Percentiles rank a stretch among this genome's conserved stretches.
Conservation (phyloP, 805 yeast genomes). For the Candida taoyuanica region DNA sequence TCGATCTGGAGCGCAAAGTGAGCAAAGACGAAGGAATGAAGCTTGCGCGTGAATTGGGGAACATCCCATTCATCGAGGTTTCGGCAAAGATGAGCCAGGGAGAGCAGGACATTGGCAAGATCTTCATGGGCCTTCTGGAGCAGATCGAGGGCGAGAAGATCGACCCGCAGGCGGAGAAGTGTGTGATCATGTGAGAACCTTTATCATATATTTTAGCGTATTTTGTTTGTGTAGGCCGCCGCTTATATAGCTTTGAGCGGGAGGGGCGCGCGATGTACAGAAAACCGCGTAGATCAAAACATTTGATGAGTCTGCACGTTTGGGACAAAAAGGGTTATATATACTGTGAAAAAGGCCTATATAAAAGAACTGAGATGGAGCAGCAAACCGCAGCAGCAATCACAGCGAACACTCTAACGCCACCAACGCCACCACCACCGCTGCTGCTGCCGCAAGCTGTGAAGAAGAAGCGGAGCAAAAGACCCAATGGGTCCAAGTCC, state of each 20-base stretch:
- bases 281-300: too few relatives aligned
- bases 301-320: too few relatives aligned
- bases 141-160: slow-evolving; percentile 63
- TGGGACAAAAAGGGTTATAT: too few relatives aligned
- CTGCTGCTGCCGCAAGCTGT: background rate
- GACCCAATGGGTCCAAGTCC: too few relatives aligned
- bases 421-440: background rate
- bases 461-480: background rate
- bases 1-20: slow-evolving; percentile 65
- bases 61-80: slow-evolving; percentile 75
- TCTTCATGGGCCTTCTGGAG: slow-evolving; percentile 55
- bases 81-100: slow-evolving; percentile 76
- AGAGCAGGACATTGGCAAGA: slow-evolving; percentile 62
- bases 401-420: background rate
- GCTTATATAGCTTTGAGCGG: too few relatives aligned
- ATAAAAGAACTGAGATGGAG: background rate
- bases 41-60: slow-evolving; percentile 56
- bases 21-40: slow-evolving; percentile 51
- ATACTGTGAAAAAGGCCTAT: too few relatives aligned
- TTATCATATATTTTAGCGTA: background rate
- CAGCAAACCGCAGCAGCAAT: background rate
- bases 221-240: too few relatives aligned
- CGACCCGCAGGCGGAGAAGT: slow-evolving; percentile 46
- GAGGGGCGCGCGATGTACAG: too few relatives aligned
- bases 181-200: slow-evolving; percentile 38